Evolutionary conservation across 2,329 filamentous ascomycete genomes (phyloP).

Genomic region (Diaporthe helianthi): DNA sequence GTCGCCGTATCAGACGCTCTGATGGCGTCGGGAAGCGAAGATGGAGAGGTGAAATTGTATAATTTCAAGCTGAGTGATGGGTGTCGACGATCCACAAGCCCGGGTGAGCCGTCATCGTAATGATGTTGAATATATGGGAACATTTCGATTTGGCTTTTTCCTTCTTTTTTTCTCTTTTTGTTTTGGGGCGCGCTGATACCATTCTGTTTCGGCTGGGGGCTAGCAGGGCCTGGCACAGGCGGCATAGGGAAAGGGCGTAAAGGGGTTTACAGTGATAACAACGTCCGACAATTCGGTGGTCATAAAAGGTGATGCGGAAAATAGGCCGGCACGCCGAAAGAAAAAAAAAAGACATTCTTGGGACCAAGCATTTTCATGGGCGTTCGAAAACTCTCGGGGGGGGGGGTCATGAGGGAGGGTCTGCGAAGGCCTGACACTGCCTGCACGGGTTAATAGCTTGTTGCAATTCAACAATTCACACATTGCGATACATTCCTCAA

Average conservation of each 20-base stretch:
- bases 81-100: conserved; percentile 34
- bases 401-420: too few species aligned
- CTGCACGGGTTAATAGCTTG: background rate
- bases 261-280: background rate
- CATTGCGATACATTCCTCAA: background rate
- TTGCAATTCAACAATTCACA: background rate
- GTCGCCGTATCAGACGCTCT: conserved; percentile 88
- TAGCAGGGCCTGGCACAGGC: background rate
- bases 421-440: too few species aligned
- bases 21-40: conserved; percentile 91
- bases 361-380: conserved; percentile 17
- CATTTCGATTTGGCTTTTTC: background rate
- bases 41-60: conserved; percentile 88
- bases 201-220: conserved; percentile 9
- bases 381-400: background rate
- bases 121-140: background rate
- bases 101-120: conserved; percentile 13
- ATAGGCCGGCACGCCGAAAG: conserved; percentile 20
- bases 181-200: conserved; percentile 26
- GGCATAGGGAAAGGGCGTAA: conserved; percentile 19
- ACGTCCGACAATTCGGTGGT: background rate
- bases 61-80: conserved; percentile 62
- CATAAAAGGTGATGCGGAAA: conserved; percentile 2
- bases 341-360: background rate
- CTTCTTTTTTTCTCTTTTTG: too few species aligned